phyloP scores from a whole-genome alignment of 2,329 filamentous ascomycete species.

The Fusarium miscanthi region DNA sequence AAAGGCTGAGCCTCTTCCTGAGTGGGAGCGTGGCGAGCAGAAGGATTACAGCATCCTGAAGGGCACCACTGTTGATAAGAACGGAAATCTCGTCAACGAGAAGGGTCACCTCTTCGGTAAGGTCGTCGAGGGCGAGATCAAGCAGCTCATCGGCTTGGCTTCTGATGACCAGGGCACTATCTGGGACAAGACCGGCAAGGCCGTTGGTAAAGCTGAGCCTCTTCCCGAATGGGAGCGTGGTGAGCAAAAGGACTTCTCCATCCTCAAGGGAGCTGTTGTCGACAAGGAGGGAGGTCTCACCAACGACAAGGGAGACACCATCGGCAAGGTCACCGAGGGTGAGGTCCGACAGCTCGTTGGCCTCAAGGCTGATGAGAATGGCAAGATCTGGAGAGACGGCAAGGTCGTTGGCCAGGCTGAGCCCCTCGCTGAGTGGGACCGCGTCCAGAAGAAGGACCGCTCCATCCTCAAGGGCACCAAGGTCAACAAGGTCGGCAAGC shows the following conservation, averaged over 20 bases:
- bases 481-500: slow-evolving; percentile 69
- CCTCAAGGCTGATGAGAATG: slow-evolving; percentile 74
- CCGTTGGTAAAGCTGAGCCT: slow-evolving; percentile 73
- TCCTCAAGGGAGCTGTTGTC: slow-evolving; percentile 34
- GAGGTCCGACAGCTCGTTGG: slow-evolving; percentile 72
- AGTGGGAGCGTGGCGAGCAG: slow-evolving; percentile 60
- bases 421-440: slow-evolving; percentile 67
- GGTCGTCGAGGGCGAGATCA: slow-evolving; percentile 71
- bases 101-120: slow-evolving; percentile 69
- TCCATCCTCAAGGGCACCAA: slow-evolving; percentile 63
- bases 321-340: slow-evolving; percentile 73
- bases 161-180: slow-evolving; percentile 76
- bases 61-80: slow-evolving; percentile 69
- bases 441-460: slow-evolving; percentile 54
- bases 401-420: slow-evolving; percentile 75
- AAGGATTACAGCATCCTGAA: slow-evolving; percentile 36
- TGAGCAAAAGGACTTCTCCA: slow-evolving; percentile 36
- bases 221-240: slow-evolving; percentile 66
- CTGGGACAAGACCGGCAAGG: slow-evolving; percentile 72
- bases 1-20: slow-evolving; percentile 71
- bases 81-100: slow-evolving; percentile 66
- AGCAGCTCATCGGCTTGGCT: slow-evolving; percentile 72
- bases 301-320: slow-evolving; percentile 61
- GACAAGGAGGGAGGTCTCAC: slow-evolving; percentile 67
- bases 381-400: slow-evolving; percentile 74